Percentiles rank a stretch among this genome's conserved stretches.
phyloP scores from a whole-genome alignment of 495 filamentous ascomycete species.

The Xylaria cubensis region DNA sequence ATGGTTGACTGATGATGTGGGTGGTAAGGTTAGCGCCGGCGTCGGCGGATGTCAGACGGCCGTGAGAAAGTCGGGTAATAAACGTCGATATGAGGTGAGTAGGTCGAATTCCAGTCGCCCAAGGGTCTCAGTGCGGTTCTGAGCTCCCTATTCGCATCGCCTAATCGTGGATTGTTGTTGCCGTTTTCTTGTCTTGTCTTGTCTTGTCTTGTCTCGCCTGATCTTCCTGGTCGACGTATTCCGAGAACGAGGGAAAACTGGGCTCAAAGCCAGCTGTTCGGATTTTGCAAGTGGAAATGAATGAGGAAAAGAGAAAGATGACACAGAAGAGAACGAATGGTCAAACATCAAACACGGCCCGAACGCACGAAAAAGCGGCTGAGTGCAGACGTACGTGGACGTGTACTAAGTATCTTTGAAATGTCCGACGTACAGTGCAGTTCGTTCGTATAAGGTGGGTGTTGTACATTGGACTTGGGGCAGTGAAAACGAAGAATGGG shows the following conservation, averaged over 20 bases:
- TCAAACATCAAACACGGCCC: conserved; percentile 13
- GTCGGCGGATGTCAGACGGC: background rate
- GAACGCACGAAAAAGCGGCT: conserved; percentile 18
- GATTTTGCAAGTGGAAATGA: background rate
- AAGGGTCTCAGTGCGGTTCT: conserved; percentile 1
- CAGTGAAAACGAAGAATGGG: conserved; percentile 8
- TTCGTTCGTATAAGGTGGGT: too few species aligned
- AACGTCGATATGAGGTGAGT: background rate
- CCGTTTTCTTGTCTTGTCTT: background rate
- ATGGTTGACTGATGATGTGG: background rate
- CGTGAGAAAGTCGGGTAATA: background rate
- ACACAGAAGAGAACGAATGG: background rate
- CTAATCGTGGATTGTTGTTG: background rate
- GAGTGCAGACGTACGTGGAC: conserved; percentile 12
- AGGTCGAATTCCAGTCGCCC: background rate
- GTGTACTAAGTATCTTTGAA: background rate
- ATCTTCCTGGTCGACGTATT: background rate
- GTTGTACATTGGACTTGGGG: background rate
- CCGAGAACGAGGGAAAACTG: background rate
- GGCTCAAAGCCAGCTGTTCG: background rate
- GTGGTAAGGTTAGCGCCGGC: background rate
- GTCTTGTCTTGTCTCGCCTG: background rate
- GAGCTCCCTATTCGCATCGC: background rate
- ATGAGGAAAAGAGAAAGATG: background rate
- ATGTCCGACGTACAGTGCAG: too few species aligned